phyloP scores from a whole-genome alignment of 2,329 filamentous ascomycete species.

The Tolypocladium amazonense region DNA sequence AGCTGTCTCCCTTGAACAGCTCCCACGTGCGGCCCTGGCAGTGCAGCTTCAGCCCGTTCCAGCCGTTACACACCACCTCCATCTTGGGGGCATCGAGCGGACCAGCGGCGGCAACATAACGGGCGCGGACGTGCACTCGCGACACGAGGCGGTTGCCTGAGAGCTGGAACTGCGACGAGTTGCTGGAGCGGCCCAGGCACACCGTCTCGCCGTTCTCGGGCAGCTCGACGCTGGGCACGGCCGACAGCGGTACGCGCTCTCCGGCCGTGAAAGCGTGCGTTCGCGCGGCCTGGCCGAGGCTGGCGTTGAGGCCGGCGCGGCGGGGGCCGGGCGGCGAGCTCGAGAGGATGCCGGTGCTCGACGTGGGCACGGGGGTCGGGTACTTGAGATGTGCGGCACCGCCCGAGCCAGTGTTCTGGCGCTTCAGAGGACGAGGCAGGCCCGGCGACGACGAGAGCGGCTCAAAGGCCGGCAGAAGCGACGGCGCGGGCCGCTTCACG shows the following conservation, averaged over 20 bases:
- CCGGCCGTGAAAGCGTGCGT: slow-evolving; percentile 24
- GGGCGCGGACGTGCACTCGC: slow-evolving; percentile 81
- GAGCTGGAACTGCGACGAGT: slow-evolving; percentile 90
- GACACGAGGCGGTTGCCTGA: slow-evolving; percentile 89
- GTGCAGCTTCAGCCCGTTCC: slow-evolving; percentile 91
- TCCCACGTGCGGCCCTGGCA: slow-evolving; percentile 84
- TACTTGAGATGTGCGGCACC: slow-evolving; percentile 54
- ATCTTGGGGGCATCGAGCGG: slow-evolving; percentile 65
- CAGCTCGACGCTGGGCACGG: slow-evolving; percentile 74
- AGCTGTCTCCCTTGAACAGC: slow-evolving; percentile 76
- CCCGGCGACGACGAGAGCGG: slow-evolving; percentile 67
- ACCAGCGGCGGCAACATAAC: slow-evolving; percentile 61
- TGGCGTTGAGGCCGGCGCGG: neutral
- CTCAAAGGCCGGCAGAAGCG: slow-evolving; percentile 70
- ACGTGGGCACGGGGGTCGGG: slow-evolving; percentile 88
- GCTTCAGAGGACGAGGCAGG: slow-evolving; percentile 59
- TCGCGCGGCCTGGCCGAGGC: neutral
- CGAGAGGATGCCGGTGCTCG: slow-evolving; percentile 81
- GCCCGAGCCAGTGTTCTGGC: slow-evolving; percentile 41
- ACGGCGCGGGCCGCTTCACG: slow-evolving; percentile 52
- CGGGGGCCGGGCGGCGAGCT: slow-evolving; percentile 61
- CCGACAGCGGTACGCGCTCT: slow-evolving; percentile 72
- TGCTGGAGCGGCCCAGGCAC: slow-evolving; percentile 86
- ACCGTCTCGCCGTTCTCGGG: slow-evolving; percentile 71
- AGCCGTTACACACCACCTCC: slow-evolving; percentile 84